Base-by-base conservation (phyloP, 2,329 filamentous ascomycete species). In the Colletotrichum siamense region DNA sequence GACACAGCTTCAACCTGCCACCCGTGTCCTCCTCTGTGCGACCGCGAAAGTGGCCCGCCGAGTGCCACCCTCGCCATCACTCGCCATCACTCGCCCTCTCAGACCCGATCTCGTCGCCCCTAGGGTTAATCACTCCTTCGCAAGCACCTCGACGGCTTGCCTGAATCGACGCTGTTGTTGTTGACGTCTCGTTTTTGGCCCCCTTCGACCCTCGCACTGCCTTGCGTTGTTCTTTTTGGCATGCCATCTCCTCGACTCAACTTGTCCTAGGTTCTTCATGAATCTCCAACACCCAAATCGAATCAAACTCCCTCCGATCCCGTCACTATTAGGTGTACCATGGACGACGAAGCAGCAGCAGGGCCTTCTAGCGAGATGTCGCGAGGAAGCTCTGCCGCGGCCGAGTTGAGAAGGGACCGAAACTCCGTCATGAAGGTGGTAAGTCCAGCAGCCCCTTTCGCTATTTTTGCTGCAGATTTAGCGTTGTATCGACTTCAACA, bases 291-390 rank as follows among this genome's bases (percentile, higher is more conserved):
- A 39, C 28, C 65, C 57, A 15, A 64, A 34, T 13, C 26, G 57
- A 39, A 26, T 28, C 55, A 59, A 64, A 28, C 75, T 26, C 49
- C 52, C 22, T 49, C 44, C 26, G n/a, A 59, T 24, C 32, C 59
- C 44, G 63, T 78, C 76, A 72, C 73, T 78, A 49, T 63, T 73
- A 73, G 77, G 77, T 77, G 77, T 73, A 75, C 28, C 8, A 79
- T 79, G 78, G 67, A 79, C 36, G 55, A 65, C 65, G 69, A 78
- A 26, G 57, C 68, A 18, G 39, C 66, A 8, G 49, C 71, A 15
- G 69, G 78, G 63, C 79, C 71, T 75, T 83, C 83, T n/a, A 32
- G 12, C 28, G 59, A 36, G 59, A 49, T 49, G 44, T 49, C 44
- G 44, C 44, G 44, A 49, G 44, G n/a, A 49, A 13, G 44, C n/a